phyloP scores from a whole-genome alignment of 75 land plant genomes.

The Ceratopteris richardii region DNA sequence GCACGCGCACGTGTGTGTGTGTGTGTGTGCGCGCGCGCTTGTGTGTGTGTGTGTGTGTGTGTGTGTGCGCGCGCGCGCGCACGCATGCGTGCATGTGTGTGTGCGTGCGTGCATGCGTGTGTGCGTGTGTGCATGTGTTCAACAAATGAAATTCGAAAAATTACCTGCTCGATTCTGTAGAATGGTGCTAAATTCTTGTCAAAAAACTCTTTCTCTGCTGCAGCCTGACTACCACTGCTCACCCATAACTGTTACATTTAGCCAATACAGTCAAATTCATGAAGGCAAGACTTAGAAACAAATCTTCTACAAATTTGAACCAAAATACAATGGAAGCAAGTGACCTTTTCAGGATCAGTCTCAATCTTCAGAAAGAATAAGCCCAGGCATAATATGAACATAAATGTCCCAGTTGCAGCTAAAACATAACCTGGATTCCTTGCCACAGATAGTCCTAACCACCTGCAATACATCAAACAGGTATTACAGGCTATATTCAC shows the following conservation, averaged over 20 bases:
- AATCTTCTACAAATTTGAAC: no score
- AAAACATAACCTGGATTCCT: constrained; percentile 57
- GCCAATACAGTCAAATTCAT: not conserved
- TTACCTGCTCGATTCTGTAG: constrained; percentile 95
- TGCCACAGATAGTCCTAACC: constrained; percentile 75
- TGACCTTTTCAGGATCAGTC: constrained; percentile 81
- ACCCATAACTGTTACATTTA: constrained; percentile 81
- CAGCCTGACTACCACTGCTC: constrained; percentile 72
- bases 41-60: no score
- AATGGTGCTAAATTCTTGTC: constrained; percentile 87
- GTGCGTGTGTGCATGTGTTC: no score
- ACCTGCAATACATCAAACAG: constrained; percentile 33
- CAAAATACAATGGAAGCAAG: no score
- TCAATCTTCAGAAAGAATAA: constrained; percentile 68
- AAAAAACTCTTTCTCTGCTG: constrained; percentile 81
- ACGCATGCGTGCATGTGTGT: no score
- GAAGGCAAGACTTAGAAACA: not conserved
- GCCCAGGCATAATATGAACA: constrained; percentile 65
- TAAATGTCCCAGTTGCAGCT: constrained; percentile 39
- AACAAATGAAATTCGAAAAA: no score
- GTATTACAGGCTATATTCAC: not conserved
- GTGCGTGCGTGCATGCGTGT: no score
- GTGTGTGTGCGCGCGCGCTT: no score
- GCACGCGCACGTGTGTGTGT: no score
- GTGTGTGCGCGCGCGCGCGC: no score